Evolutionary conservation across 1,139 yeast genomes (phyloP).

Genomic region (Entelexis paramagnoliae): DNA sequence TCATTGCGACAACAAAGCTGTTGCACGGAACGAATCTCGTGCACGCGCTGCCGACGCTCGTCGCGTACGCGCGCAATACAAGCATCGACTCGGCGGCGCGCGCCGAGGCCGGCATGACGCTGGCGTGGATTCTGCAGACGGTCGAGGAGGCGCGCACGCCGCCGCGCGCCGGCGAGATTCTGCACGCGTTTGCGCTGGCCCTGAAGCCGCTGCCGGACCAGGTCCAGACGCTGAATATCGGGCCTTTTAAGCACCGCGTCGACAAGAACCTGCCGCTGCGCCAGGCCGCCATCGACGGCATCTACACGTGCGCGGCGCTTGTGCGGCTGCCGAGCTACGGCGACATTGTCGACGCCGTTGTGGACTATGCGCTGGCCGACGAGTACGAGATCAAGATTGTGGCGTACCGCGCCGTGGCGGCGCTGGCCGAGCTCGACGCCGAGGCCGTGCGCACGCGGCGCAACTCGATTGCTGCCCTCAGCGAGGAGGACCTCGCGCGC

Average conservation of each 20-base stretch:
- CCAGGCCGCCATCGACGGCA: constrained; percentile 54
- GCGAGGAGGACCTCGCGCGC: constrained; percentile 26
- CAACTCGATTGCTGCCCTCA: constrained; percentile 10
- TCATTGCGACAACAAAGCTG: neutral
- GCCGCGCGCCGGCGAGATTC: neutral
- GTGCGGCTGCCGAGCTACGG: neutral
- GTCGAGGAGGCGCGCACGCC: neutral
- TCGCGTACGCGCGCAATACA: neutral
- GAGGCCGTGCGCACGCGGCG: constrained; percentile 19
- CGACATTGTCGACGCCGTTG: neutral
- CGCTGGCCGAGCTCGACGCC: constrained; percentile 26
- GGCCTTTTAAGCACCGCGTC: constrained; percentile 74
- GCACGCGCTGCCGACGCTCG: neutral
- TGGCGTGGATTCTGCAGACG: constrained; percentile 19
- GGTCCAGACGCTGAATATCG: constrained; percentile 65
- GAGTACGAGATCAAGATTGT: constrained; percentile 26
- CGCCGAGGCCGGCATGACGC: constrained; percentile 23
- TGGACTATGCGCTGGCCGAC: constrained; percentile 17
- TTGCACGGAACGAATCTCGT: neutral
- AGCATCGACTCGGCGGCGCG: constrained; percentile 5
- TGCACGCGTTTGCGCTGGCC: constrained; percentile 2
- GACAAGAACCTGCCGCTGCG: constrained; percentile 72
- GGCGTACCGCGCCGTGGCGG: constrained; percentile 29
- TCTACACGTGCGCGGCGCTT: constrained; percentile 1
- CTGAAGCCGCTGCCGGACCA: constrained; percentile 4